A percentile compares a stretch with the other conserved stretches of the same genome.
phyloP scores from a whole-genome alignment of 2,329 filamentous ascomycete genomes.

The Penicillium sp. region DNA sequence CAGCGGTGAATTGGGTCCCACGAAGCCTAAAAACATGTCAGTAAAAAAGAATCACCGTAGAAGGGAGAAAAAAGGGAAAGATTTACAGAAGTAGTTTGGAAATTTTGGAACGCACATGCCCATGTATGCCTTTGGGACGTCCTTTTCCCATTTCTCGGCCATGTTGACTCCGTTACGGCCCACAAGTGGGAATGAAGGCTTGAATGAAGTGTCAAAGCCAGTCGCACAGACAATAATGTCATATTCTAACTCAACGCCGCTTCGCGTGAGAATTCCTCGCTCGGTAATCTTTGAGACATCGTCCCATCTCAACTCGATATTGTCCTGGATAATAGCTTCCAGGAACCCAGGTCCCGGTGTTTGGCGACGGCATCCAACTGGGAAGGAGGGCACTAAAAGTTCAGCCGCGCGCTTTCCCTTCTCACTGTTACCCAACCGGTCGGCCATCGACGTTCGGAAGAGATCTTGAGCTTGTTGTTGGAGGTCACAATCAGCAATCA shows the following conservation, averaged over 20 bases:
- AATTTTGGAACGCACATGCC: slow-evolving; percentile 17
- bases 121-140: slow-evolving; percentile 26
- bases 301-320: slow-evolving; percentile 22
- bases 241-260: slow-evolving; percentile 23
- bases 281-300: slow-evolving; percentile 26
- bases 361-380: slow-evolving; percentile 30
- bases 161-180: slow-evolving; percentile 28
- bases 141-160: slow-evolving; percentile 21
- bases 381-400: slow-evolving; percentile 20
- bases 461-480: background rate
- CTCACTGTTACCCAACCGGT: background rate
- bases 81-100: slow-evolving; percentile 29
- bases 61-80: background rate
- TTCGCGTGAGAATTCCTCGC: slow-evolving; percentile 21
- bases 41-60: background rate
- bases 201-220: slow-evolving; percentile 43
- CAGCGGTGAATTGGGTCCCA: background rate
- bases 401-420: slow-evolving; percentile 15
- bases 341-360: slow-evolving; percentile 32
- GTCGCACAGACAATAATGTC: slow-evolving; percentile 42
- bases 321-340: slow-evolving; percentile 26
- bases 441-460: slow-evolving; percentile 1
- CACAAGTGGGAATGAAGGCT: slow-evolving; percentile 37
- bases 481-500: background rate
- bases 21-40: background rate